Evolutionary conservation across 441 rosid genomes (phyloP), one percentile per base, ranked within the genome.

Genomic region (Hura crepitans): DNA sequence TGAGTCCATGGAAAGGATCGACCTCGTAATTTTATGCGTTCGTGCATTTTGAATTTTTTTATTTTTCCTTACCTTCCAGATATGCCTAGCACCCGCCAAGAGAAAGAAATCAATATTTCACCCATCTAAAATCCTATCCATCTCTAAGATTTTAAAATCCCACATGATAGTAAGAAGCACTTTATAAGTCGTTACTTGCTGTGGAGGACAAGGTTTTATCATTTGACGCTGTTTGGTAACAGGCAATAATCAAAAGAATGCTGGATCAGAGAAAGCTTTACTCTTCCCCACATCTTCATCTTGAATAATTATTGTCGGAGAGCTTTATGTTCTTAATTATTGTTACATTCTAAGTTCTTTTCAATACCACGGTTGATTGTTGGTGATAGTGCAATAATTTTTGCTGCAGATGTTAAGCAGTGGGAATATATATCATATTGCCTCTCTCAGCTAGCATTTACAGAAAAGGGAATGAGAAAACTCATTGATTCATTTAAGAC

Each of bases 371-470:
- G 51, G 56, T 62, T 66, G 59, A 6, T 70, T 47, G 30, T 54
- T 49, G n/a, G 57, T 65, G 63, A 73, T 22, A 46, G 13, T 3
- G 62, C 23, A 60, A 25, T 69, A 56, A 22, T 72, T 61, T 58
- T 70, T 76, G 77, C 42, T 79, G 87, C 97, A 96, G 99, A 91
- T 85, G 72, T 80, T 72, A 85, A 80, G 74, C 98, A 89, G 74
- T 96, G 97, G 97, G 96, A 96, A 80, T 84, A 83, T 80, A 89
- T 93, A 74, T 90, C 96, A 73, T 96, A 93, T 75, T 96, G 97
- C 76, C 98, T 96, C 74, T 88, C 99, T 54, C 92, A 93, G 79
- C 85, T 96, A 73, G 67, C 96, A 45, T 96, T 93, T 81, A 93
- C 98, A 55, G 99, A 96, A 74, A 96, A 88, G 80, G 98, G 99